Evolutionary conservation across 1,284 basidiomycete genomes (phyloP).

Genomic region (Fomitopsis palustris): DNA sequence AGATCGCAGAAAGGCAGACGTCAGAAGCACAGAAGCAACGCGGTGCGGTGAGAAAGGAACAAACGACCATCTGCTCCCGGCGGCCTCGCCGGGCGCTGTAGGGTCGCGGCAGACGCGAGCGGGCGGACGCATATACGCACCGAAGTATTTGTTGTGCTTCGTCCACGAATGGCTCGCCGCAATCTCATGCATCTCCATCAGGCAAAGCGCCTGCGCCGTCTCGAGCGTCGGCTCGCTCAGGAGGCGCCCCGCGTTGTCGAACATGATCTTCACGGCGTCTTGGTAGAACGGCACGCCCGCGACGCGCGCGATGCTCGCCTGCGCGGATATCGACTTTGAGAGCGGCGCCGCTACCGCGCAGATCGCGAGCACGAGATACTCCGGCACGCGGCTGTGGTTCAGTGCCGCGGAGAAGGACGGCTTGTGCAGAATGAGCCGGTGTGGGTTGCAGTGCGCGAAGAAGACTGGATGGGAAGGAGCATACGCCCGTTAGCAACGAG

Average conservation of each 20-base stretch:
- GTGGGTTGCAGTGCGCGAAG: constrained; percentile 76
- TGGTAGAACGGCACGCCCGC: constrained; percentile 70
- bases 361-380: constrained; percentile 64
- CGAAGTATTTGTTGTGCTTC: constrained; percentile 32
- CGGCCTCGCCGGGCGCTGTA: not conserved
- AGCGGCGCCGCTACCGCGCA: constrained; percentile 74
- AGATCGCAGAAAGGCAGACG: not conserved
- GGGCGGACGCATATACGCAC: constrained; percentile 21
- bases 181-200: constrained; percentile 67
- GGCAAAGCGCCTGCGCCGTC: constrained; percentile 68
- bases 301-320: constrained; percentile 47
- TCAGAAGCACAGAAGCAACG: not conserved
- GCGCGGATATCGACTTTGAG: constrained; percentile 62
- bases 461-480: constrained; percentile 49
- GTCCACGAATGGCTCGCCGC: constrained; percentile 39
- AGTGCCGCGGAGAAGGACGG: constrained; percentile 67
- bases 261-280: constrained; percentile 65
- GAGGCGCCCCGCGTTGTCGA: constrained; percentile 59
- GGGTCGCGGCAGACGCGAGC: not conserved
- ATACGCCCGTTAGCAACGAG: constrained; percentile 10
- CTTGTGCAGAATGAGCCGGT: constrained; percentile 70
- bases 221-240: constrained; percentile 52
- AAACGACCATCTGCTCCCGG: constrained; percentile 5
- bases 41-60: not conserved
- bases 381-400: constrained; percentile 59